Evolutionary conservation across 31 red algal species (phyloP), one percentile per base, ranked within the genome.

Genomic region (Porphyra umbilicalis): DNA sequence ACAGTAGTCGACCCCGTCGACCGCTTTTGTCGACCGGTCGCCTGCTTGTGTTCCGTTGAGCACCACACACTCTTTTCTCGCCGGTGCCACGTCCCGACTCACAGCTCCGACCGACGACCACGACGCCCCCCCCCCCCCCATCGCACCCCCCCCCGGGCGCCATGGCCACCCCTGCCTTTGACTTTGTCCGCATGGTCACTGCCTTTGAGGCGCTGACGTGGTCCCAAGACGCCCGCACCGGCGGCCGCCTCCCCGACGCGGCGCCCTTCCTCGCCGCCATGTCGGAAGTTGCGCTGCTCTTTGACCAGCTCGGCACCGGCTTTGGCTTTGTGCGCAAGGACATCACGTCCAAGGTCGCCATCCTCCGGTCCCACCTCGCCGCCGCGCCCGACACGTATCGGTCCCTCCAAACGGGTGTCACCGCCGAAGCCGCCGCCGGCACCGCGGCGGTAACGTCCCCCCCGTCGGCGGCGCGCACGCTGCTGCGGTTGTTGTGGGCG

Each of bases 401-500:
- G 36, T 42, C 88, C 34, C 34, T 98, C 9, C 76, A 81, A 20
- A 31, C 34, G 35, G 88, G 82, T 3, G 77, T 94, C 18, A 33
- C 76, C 44, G 37, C 75, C 37, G 91, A 98, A 31, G 25, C 87
- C 25, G 39, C n/a, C 29, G 9, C 76, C 2, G 57, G 80, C 44
- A 80, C 71, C 15, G 79, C 38, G 36, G 34, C 33, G 75, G 68
- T 38, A 18, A 83, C 37, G 25, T 74, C 80, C 1, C 42, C 38
- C 15, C 89, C 89, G 75, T 80, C 79, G 46, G 81, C 79, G 31
- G 82, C 77, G 11, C 89, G 92, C 32, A 98, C 89, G 31, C 34
- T 98, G 32, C 78, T 94, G 38, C 91, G 91, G 3, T 35, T 94
- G 71, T 94, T 98, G 91, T 98, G 95, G 95, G 92, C 91, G 39